phyloP scores from a whole-genome alignment of 257 asterid genomes.

The Penstemon barbatus region DNA sequence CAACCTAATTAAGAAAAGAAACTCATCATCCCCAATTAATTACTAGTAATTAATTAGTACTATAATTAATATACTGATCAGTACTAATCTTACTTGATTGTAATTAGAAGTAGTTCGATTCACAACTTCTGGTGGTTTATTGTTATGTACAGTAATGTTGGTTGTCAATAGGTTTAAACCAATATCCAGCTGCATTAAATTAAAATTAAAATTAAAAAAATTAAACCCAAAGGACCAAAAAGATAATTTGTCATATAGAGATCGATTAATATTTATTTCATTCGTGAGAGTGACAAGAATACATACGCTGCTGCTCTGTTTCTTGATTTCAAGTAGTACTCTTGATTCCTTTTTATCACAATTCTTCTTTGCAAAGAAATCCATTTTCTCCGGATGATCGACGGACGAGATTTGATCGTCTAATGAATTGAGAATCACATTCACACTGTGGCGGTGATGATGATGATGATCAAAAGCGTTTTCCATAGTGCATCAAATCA shows the following conservation, averaged over 20 bases:
- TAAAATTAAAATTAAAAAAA: not conserved
- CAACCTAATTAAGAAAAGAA: not conserved
- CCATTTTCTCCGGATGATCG: constrained; percentile 30
- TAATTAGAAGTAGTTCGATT: constrained; percentile 5
- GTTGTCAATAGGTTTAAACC: constrained; percentile 36
- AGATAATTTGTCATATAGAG: not conserved
- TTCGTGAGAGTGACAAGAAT: not conserved
- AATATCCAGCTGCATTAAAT: constrained; percentile 26
- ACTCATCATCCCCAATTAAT: not conserved
- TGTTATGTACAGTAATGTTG: constrained; percentile 11
- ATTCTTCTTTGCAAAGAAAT: constrained; percentile 36
- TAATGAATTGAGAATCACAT: constrained; percentile 35
- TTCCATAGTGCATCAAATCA: constrained; percentile 4
- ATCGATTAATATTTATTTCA: not conserved
- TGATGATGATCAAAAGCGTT: constrained; percentile 17
- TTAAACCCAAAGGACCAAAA: no score
- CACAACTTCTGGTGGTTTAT: constrained; percentile 7
- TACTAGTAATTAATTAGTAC: not conserved
- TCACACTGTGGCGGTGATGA: no score
- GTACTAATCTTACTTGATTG: constrained; percentile 33
- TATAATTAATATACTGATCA: not conserved
- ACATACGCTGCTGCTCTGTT: constrained; percentile 23
- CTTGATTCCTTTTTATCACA: not conserved
- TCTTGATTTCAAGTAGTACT: constrained; percentile 7
- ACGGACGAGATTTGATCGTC: constrained; percentile 26